Percentiles rank a stretch among this genome's conserved stretches.
Evolutionary conservation across 192 early-diverging fungal genomes (phyloP).

Genomic region (Thoreauomyces humboldtii): DNA sequence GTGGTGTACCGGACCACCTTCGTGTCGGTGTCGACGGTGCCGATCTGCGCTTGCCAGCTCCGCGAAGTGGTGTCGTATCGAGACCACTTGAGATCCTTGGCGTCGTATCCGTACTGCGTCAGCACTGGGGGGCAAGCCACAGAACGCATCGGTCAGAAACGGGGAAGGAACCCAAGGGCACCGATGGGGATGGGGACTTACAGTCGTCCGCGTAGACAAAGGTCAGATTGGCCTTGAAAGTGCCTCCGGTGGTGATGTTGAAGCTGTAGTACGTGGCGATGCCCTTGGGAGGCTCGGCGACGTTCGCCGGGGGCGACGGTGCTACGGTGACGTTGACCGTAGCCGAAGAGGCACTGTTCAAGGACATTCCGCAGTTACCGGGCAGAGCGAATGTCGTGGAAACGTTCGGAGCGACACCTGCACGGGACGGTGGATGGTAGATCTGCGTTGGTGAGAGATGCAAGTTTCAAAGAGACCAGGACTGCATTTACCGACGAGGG

Average conservation of each 20-base stretch:
- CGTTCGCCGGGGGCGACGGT: background rate
- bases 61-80: background rate
- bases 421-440: background rate
- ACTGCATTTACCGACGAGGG: background rate
- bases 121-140: background rate
- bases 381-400: background rate
- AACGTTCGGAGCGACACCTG: background rate
- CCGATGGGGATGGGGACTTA: background rate
- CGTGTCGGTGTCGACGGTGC: background rate
- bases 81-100: background rate
- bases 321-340: background rate
- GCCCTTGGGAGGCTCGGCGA: background rate
- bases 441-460: background rate
- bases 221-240: background rate
- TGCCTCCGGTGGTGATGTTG: background rate
- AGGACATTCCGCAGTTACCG: background rate
- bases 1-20: background rate
- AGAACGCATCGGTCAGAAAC: background rate
- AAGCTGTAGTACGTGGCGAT: conserved; percentile 6
- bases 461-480: background rate
- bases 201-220: conserved; percentile 4
- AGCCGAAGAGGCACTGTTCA: background rate
- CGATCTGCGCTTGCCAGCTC: background rate
- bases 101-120: background rate
- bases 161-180: background rate